phyloP scores from a whole-genome alignment of 179 eudicot species.

The Sideroxylon spinosum region DNA sequence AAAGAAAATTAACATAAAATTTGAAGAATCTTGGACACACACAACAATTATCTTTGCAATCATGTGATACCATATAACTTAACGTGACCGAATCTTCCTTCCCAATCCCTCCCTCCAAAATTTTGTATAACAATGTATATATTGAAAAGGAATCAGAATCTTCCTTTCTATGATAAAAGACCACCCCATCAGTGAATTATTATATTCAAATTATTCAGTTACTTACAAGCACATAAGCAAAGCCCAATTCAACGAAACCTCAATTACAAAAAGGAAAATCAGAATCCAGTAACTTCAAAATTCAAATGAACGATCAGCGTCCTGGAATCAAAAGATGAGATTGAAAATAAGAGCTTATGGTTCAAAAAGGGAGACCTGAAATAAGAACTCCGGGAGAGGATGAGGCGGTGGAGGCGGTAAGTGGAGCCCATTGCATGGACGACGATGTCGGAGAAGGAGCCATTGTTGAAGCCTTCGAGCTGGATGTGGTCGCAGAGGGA shows the following conservation, averaged over 20 bases:
- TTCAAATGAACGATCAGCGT: background rate
- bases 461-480: slow-evolving; percentile 73
- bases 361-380: slow-evolving; percentile 45
- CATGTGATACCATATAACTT: no score
- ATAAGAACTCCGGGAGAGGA: slow-evolving; percentile 93
- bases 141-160: background rate
- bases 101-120: background rate
- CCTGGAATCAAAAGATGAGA: no score
- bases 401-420: slow-evolving; percentile 82
- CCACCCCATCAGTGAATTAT: no score
- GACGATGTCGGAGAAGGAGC: slow-evolving; percentile 76
- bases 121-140: no score
- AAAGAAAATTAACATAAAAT: background rate
- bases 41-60: no score
- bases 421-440: slow-evolving; percentile 83
- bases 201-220: no score
- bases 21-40: no score
- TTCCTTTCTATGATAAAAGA: background rate
- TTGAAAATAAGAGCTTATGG: no score
- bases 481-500: slow-evolving; percentile 92
- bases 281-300: background rate
- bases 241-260: background rate
- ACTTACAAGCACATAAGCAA: background rate
- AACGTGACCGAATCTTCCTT: no score
- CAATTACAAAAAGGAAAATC: slow-evolving; percentile 3